Base-by-base conservation (phyloP, 768 basidiomycete genomes). In the Russula emetica region DNA sequence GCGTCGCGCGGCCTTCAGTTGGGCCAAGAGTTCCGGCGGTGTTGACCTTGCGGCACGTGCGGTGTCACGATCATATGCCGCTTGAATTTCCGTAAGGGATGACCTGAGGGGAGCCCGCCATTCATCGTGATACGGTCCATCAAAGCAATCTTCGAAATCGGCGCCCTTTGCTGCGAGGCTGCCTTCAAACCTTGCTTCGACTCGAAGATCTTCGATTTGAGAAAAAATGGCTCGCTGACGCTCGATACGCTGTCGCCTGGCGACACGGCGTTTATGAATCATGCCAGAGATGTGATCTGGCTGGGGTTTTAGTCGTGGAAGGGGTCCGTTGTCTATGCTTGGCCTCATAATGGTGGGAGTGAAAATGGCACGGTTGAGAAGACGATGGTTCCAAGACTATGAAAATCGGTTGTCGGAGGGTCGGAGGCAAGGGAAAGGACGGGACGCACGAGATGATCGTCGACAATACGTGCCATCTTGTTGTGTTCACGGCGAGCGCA, bases 221-320 rank as follows among this genome's bases (percentile, higher is more conserved):
- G 74, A 78, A 5, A 67, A 60, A 2, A 83, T 63, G 16, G 71
- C 66, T 4, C 67, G 71, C 10, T 73, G 71, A 55, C 72, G 73
- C 32, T 69, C 74, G n/a, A 79, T 67, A 5, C 90, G 80, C 40
- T 76, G 73, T 7, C 78, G 83, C 1, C 80, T 76, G 5, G 76
- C 74, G 10, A 70, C 65, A 18, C 80, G 75, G 2, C 87, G 77
- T 18, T 76, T 74, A 47, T 75, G 71, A 38, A 95, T 90, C 77
- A 94, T 91, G 72, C 82, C 80, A 1, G 82, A 79, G 51, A 94
- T 82, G n/a, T 80, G 77, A 5, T 75, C 69, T 0, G 95, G 94
- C 66, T 96, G 92, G 0, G 90, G 92, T 45, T 81, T 84, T 68
- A 97, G 76, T 0, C 90, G 84, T 0, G 92, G 92, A 16, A 97